Evolutionary conservation across 192 early-diverging fungal species (phyloP).

Genomic region (Coemansia sp.): DNA sequence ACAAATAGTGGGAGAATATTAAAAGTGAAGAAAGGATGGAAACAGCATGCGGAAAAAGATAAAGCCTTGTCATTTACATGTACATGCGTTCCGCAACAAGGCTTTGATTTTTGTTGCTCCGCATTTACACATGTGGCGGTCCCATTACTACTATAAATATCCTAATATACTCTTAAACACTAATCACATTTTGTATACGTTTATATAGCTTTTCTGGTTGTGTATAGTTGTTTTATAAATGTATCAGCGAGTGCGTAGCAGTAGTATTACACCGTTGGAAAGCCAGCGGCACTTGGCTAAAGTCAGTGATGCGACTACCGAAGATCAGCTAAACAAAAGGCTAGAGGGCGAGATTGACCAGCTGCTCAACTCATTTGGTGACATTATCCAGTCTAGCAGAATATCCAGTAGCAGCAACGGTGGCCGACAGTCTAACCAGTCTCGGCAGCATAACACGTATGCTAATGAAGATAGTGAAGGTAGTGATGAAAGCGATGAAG

Average conservation of each 20-base stretch:
- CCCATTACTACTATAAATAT: neutral
- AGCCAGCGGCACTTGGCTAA: slow-evolving; percentile 36
- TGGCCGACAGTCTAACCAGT: slow-evolving; percentile 5
- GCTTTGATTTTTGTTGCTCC: neutral
- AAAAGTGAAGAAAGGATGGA: neutral
- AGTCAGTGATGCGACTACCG: slow-evolving; percentile 24
- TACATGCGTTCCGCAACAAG: too few species aligned
- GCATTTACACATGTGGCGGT: neutral
- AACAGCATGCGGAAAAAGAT: slow-evolving; percentile 4
- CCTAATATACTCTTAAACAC: too few species aligned
- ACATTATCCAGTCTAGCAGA: slow-evolving; percentile 47
- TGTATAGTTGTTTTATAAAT: slow-evolving; percentile 2
- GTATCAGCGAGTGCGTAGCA: slow-evolving; percentile 39
- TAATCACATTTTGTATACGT: too few species aligned
- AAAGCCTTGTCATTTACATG: neutral
- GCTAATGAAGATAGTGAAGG: slow-evolving; percentile 4
- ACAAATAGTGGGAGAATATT: neutral
- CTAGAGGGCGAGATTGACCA: slow-evolving; percentile 45
- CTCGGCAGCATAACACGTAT: neutral
- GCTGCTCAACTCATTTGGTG: slow-evolving; percentile 49
- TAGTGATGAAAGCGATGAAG: slow-evolving; percentile 9
- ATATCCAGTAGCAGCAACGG: slow-evolving; percentile 30
- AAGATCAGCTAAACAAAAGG: slow-evolving; percentile 46
- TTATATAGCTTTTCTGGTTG: too few species aligned
- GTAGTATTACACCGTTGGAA: slow-evolving; percentile 21